Percentiles rank a stretch among this genome's conserved stretches.
Evolutionary conservation across 2,329 filamentous ascomycete species (phyloP).

Genomic region (Fusarium buxicola): DNA sequence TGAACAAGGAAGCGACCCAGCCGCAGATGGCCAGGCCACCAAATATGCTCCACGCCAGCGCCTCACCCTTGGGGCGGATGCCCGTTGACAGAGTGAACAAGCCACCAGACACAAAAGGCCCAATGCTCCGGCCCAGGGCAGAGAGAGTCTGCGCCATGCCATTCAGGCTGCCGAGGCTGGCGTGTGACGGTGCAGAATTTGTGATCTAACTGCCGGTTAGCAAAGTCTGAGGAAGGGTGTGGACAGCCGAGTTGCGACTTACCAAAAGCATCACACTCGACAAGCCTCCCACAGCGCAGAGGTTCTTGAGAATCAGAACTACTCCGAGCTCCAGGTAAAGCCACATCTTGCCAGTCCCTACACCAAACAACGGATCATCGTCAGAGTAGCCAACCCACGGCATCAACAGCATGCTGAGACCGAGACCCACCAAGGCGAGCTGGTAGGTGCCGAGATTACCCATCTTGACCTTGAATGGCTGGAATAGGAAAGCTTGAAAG

Average conservation of each 20-base stretch:
- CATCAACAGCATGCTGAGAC: constrained; percentile 85
- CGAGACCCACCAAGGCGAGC: constrained; percentile 80
- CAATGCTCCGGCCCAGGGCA: constrained; percentile 87
- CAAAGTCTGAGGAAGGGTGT: background rate
- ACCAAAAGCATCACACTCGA: constrained; percentile 90
- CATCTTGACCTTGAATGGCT: constrained; percentile 78
- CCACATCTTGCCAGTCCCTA: constrained; percentile 73
- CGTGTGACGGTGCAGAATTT: constrained; percentile 88
- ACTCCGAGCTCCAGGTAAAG: constrained; percentile 84
- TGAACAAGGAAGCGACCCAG: constrained; percentile 82
- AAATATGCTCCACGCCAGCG: constrained; percentile 87
- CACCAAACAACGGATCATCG: constrained; percentile 64
- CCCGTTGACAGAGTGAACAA: constrained; percentile 84
- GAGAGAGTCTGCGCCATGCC: constrained; percentile 94
- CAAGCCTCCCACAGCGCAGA: constrained; percentile 88
- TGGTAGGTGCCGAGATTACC: constrained; percentile 91
- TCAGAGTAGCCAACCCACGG: constrained; percentile 88
- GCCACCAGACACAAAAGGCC: constrained; percentile 87
- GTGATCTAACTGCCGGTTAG: constrained; percentile 73
- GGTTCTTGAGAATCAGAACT: constrained; percentile 87
- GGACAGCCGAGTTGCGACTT: constrained; percentile 47
- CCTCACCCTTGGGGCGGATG: constrained; percentile 83
- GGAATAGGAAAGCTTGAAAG: constrained; percentile 90
- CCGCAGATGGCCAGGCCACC: constrained; percentile 84
- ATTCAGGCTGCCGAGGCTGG: constrained; percentile 89